Conservation (phyloP, 2,329 filamentous ascomycete genomes). For the Fusarium guadeloupense region DNA sequence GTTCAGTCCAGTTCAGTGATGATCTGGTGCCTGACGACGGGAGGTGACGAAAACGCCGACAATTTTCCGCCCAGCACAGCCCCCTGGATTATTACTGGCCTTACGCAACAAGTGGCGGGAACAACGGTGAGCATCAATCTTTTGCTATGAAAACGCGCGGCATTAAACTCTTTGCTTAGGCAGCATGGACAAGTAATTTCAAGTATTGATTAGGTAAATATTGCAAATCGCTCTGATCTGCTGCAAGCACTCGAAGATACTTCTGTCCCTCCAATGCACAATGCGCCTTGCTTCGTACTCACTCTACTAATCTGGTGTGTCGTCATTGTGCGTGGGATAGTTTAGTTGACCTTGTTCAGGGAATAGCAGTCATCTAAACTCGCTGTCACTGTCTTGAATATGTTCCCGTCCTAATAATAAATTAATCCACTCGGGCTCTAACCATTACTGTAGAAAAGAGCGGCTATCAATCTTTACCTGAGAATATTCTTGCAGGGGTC, state of each 20-base stretch:
- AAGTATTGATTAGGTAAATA: background rate
- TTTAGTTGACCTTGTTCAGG: constrained; percentile 17
- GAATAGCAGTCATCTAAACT: constrained; percentile 19
- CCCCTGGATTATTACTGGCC: constrained; percentile 42
- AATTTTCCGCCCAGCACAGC: constrained; percentile 49
- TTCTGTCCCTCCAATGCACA: constrained; percentile 4
- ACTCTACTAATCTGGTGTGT: constrained; percentile 32
- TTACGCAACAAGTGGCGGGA: constrained; percentile 40
- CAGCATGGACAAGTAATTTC: background rate
- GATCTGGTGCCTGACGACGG: constrained; percentile 48
- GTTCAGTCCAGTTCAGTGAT: constrained; percentile 42
- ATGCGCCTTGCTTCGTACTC: constrained; percentile 26
- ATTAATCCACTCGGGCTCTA: constrained; percentile 19
- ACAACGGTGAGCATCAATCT: constrained; percentile 7
- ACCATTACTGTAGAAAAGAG: background rate
- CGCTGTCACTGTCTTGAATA: constrained; percentile 4
- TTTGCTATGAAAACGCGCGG: constrained; percentile 24
- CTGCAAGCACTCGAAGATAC: too few species aligned
- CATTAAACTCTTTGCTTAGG: constrained; percentile 18
- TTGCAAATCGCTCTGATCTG: too few species aligned
- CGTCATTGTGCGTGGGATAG: constrained; percentile 41
- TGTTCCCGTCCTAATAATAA: constrained; percentile 28
- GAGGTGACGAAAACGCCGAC: constrained; percentile 49
- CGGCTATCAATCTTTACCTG: constrained; percentile 3
- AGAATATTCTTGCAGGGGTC: constrained; percentile 11